These are phyloP conservation scores for Penicillium sp. DNA, from an alignment of 2,329 filamentous ascomycete genomes.

Conservation along the genomic window DNA sequence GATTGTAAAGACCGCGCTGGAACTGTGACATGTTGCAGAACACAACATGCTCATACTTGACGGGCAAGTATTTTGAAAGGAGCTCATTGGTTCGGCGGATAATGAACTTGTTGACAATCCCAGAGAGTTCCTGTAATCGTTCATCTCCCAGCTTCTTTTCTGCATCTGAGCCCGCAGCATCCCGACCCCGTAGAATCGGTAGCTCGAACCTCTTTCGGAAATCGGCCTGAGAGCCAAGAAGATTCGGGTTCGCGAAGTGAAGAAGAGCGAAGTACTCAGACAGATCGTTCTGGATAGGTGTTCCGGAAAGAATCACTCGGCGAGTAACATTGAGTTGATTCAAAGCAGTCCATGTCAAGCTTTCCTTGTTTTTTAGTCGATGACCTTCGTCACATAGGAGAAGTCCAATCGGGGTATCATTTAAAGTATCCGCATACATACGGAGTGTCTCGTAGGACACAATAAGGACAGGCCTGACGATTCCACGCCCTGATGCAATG, in stretches of 20 bases:
- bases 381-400: slow-evolving; percentile 96
- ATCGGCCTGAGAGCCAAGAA: slow-evolving; percentile 82
- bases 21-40: slow-evolving; percentile 95
- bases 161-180: slow-evolving; percentile 80
- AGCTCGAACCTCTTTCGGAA: slow-evolving; percentile 94
- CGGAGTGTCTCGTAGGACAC: slow-evolving; percentile 96
- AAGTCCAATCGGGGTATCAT: slow-evolving; percentile 83
- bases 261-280: slow-evolving; percentile 96
- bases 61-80: slow-evolving; percentile 90
- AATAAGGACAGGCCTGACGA: slow-evolving; percentile 91
- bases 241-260: slow-evolving; percentile 91
- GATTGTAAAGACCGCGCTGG: slow-evolving; percentile 89
- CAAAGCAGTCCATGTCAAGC: slow-evolving; percentile 87
- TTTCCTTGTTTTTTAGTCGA: slow-evolving; percentile 93
- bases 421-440: slow-evolving; percentile 85
- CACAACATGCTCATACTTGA: slow-evolving; percentile 99
- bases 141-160: slow-evolving; percentile 82
- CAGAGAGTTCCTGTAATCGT: slow-evolving; percentile 74
- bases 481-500: slow-evolving; percentile 80
- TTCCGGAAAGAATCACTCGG: slow-evolving; percentile 92
- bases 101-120: slow-evolving; percentile 94
- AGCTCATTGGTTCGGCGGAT: slow-evolving; percentile 98
- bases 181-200: slow-evolving; percentile 85
- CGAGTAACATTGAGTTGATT: slow-evolving; percentile 87
- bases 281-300: slow-evolving; percentile 97